Base-by-base conservation (phyloP, 2,329 filamentous ascomycete species). In the Phyllosticta citrichinensis region DNA sequence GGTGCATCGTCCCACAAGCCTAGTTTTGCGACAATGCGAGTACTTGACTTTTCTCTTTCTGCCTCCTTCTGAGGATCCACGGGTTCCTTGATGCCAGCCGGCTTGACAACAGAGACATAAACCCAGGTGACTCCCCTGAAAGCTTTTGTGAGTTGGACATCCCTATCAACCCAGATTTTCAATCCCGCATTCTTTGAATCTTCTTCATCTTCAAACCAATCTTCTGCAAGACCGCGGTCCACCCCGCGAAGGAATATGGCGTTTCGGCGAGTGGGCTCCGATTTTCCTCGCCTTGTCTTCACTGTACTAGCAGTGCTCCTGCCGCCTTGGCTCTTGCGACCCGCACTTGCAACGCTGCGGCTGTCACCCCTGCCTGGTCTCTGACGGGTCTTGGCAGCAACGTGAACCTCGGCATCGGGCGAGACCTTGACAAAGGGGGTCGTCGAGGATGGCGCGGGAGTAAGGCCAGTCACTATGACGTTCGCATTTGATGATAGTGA, bases 401-500 rank as follows among this genome's bases (percentile, higher is more conserved):
- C 94, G 65, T 97, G 96, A 56, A 99, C 92, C 75, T 99, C 94
- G 22, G 93, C 93, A 71, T 97, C 91, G 0, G 92, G 89, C 0
- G 90, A 88, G 57, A 99, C 89, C 74, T 97, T 97, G 25, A 89
- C 91, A 71, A 99, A 99, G 0, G 89, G 81, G 1, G 84, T 81
- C 56, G 86, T 83, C 2, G 83, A 78, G 1, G 88, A 74, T 3
- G 86, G 85, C 0, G 85, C 79, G 1, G 94, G 94, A 1, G 87
- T 85, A n/a, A 99, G 79, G 1, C 90, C 91, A 6, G 90, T 85
- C 9, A 97, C 83, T 61, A 86, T 86, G 64, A 99, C 91, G 69
- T 92, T 97, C 10, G 94, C 95, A 1, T 93, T 96, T 3, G 93
- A 96, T 0, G 93, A 97, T 2, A 92, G 93, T 11, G 94, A 97